Base-by-base conservation (phyloP, 75 land plant genomes). In the Ceratopteris richardii region DNA sequence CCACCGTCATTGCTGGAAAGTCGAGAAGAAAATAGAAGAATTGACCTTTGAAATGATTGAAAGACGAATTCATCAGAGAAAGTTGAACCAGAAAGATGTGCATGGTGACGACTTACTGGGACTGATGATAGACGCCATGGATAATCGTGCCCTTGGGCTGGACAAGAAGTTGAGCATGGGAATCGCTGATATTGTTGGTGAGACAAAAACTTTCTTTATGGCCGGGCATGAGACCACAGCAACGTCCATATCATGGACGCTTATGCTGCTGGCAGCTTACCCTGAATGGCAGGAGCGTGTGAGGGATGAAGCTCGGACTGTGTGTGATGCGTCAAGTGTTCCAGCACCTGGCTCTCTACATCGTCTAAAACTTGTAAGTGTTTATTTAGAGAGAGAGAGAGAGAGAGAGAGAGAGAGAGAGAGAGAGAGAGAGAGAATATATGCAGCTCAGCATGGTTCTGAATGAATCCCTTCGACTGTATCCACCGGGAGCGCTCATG, bases 211-310 rank as follows among this genome's bases (percentile, higher is more conserved):
- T 16, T 79, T 72, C 62, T 72, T 67, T 60, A 63, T 77, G 54
- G 80, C 81, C 3, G 81, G 76, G 39, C 64, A 73, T 58, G 81
- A 78, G 39, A 78, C 81, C 13, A 78, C 69, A 22, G 72, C 76
- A 11, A 1, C 5, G 6, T 11, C 17, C 25, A 2, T 54, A 6
- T 2, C 56, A 26, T 58, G 61, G 61, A 58, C 61, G 13, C 5
- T 58, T 7, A 36, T 58, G 61, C 61, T 58, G 7, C 43, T 58
- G 25, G 43, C 61, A 14, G 5, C 18, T 6, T 1, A 58, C 23
- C 61, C 43, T 1, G 4, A 2, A 17, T 58, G 61, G 61, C 61
- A 58, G 23, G 61, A 58, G 18, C 53, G 24, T 7, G 11, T 31
- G 16, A 3, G 61, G 24, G 5, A 36, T 16, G 61, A 58, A 18